Evolutionary conservation across 2,329 filamentous ascomycete genomes (phyloP).

Genomic region (Drechslerella coelobrocha): DNA sequence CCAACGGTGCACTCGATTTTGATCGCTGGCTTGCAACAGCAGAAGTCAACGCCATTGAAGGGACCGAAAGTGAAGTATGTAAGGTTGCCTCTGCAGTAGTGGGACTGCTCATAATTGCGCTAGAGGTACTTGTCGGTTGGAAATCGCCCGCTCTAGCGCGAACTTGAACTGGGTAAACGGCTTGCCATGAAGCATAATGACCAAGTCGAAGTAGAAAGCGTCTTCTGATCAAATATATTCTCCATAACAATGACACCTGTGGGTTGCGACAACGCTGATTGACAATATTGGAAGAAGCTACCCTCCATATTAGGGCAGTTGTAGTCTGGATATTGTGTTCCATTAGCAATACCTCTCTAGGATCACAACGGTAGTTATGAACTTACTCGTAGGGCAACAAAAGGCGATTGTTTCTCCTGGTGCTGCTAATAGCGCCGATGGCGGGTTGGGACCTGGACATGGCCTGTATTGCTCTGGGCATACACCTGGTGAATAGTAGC

Average conservation of each 20-base stretch:
- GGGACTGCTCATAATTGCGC: too few species aligned
- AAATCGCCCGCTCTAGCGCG: constrained; percentile 9
- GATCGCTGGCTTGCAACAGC: too few species aligned
- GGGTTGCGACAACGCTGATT: not conserved
- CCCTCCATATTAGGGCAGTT: not conserved
- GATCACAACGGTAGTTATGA: not conserved
- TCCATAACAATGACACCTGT: not conserved
- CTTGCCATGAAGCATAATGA: too few species aligned
- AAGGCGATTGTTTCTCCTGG: constrained; percentile 1
- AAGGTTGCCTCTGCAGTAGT: too few species aligned
- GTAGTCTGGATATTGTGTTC: not conserved
- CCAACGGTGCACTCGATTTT: too few species aligned
- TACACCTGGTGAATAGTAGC: constrained; percentile 2
- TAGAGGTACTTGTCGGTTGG: constrained; percentile 4
- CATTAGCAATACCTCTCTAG: not conserved
- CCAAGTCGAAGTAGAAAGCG: too few species aligned
- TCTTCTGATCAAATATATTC: too few species aligned
- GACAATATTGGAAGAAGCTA: constrained; percentile 2
- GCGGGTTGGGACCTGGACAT: not conserved
- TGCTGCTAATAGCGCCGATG: not conserved
- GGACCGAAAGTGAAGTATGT: too few species aligned
- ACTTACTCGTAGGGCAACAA: constrained; percentile 1
- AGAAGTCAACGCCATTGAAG: too few species aligned
- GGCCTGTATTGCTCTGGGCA: constrained; percentile 1
- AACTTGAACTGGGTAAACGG: not conserved